Evolutionary conservation across 129 eudicot genomes (phyloP), one percentile per base, ranked within the genome.

Genomic region (Chrysanthemum lavandulifolium): DNA sequence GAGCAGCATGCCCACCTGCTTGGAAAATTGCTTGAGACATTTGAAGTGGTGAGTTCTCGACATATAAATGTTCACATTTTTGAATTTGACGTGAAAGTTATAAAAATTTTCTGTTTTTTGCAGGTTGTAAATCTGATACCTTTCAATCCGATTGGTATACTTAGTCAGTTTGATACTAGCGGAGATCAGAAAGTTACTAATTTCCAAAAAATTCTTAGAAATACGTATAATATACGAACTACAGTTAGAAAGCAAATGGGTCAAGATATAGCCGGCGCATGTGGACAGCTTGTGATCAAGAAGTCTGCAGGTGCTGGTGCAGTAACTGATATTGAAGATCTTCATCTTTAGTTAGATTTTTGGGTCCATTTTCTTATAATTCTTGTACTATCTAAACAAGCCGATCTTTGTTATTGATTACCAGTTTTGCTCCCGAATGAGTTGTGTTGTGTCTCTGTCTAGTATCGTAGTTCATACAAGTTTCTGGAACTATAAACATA

Each of bases 211-310:
- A 78, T 86, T 67, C 91, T 95, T 59, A 80, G 99, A 79, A 79
- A 78, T 64, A 78, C 75, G 5, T 88, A 90, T 65, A 84, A 86
- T 58, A 88, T 90, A 68, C 81, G 99, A 67, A 95, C 99, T 52
- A 95, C 99, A 0, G 83, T 95, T 71, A 91, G 99, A 68, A 95
- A 88, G 84, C 84, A 95, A 82, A 95, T 95, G 99, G 99, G 99
- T 45, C 99, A 88, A 78, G 99, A 95, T 84, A 88, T 95, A 51
- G 90, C 92, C 70, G 99, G 99, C 45, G 99, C 99, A 16, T 95
- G 99, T 59, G 99, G 99, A 75, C 99, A 95, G 77, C 85, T 95
- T 61, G 99, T 95, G 72, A 83, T 95, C 72, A 90, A 89, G 79
- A 86, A 65, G 61, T 75, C 86, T 31, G 65, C 82, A 45, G 16